Evolutionary conservation across 139 green algal species (phyloP).

Genomic region (Prasinococcaceae sp.): DNA sequence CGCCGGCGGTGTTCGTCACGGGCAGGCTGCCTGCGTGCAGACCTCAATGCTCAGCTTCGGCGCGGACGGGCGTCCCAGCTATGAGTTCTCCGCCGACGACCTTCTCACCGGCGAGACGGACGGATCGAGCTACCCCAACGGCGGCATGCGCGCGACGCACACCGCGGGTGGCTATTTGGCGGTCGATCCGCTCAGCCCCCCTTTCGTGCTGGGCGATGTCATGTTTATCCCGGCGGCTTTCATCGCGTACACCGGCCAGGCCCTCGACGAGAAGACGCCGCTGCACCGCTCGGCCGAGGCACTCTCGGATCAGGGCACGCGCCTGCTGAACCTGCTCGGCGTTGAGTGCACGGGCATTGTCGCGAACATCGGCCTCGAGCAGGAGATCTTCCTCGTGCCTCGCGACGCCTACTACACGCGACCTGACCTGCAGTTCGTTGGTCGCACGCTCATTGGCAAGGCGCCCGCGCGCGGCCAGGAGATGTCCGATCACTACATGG

Average conservation of each 20-base stretch:
- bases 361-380: conserved; percentile 19
- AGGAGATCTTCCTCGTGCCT: conserved; percentile 22
- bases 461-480: conserved; percentile 16
- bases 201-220: conserved; percentile 13
- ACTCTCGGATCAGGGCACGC: conserved; percentile 8
- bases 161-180: conserved; percentile 18
- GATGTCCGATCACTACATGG: conserved; percentile 22
- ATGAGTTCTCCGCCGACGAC: conserved; percentile 1
- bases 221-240: conserved; percentile 17
- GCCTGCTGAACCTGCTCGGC: conserved; percentile 15
- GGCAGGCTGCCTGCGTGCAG: conserved; percentile 10
- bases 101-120: conserved; percentile 18
- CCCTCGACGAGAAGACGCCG: conserved; percentile 18
- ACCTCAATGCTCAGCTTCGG: conserved; percentile 13
- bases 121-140: conserved; percentile 20
- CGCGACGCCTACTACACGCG: conserved; percentile 14
- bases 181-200: conserved; percentile 10
- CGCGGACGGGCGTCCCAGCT: conserved; percentile 1
- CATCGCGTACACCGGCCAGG: conserved; percentile 14
- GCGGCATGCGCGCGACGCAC: conserved; percentile 19
- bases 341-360: conserved; percentile 1
- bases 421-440: conserved; percentile 20
- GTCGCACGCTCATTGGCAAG: conserved; percentile 15
- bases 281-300: conserved; percentile 8
- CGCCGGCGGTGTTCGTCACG: conserved; percentile 7